Evolutionary conservation across 768 basidiomycete genomes (phyloP), one percentile per base, ranked within the genome.

Genomic region (Agaricus blazei): DNA sequence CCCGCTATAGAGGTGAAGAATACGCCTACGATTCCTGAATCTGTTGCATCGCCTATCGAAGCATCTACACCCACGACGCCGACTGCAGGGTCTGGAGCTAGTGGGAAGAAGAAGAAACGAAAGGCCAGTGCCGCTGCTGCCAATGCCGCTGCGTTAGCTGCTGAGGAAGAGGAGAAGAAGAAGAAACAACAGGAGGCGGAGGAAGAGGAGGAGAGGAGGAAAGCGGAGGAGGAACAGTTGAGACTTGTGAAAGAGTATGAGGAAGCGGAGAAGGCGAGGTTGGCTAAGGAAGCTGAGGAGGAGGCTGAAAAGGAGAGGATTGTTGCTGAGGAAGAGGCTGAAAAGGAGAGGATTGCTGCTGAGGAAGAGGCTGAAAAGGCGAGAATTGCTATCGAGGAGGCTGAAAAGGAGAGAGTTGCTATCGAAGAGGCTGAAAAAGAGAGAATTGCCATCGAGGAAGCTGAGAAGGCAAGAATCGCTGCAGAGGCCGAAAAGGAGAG

Each of bases 51-150:
- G 40, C 43, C 53, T 2, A 59, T 58, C 34, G 62, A 56, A 40
- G 56, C 59, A 26, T 54, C 58, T 9, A 52, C 59, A 6, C 54
- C 47, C n/a, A 41, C 54, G 1, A 34, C 46, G 2, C 15, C 40
- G 3, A 40, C 58, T 19, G 50, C 49, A 4, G 59, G 52, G 40
- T 60, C 59, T 23, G 51, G 59, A 19, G 51, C 48, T 26, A 45
- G 48, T 9, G 59, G 55, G 8, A 67, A 66, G 59, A 65, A 66
- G 57, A 66, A 66, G 51, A 65, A 67, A 52, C 62, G 63, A 58
- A 66, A 66, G 47, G 59, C 45, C 8, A 55, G 47, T n/a, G 59
- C 56, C n/a, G 55, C 49, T 9, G 57, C 49, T 9, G 57, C 62
- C 31, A 48, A 58, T 31, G 54, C 48, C 31, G 58, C 56, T 24